Conservation (phyloP, 352 stramenopile species). For the Blastocystis sp. region DNA sequence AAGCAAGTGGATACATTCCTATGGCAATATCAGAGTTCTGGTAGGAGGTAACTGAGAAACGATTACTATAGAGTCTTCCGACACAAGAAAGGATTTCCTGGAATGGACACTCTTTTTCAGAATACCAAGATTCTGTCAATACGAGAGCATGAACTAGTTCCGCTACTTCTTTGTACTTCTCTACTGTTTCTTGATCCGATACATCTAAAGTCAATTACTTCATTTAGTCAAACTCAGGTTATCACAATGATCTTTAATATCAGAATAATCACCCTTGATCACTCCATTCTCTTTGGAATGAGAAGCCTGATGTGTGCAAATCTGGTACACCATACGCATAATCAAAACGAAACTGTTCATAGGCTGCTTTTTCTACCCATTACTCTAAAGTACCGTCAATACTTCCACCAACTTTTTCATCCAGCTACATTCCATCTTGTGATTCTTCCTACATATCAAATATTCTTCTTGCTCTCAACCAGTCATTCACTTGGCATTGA, state of each 20-base stretch:
- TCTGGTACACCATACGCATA: conserved; percentile 47
- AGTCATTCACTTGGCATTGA: conserved; percentile 50
- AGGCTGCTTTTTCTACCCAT: conserved; percentile 17
- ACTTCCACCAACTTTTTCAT: conserved; percentile 61
- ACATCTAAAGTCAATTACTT: background rate
- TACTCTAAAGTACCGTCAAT: background rate
- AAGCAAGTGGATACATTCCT: conserved; percentile 22
- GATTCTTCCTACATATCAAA: conserved; percentile 26
- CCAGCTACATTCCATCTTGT: conserved; percentile 56
- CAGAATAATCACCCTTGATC: conserved; percentile 27
- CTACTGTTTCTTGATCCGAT: background rate
- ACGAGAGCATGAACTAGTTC: conserved; percentile 6
- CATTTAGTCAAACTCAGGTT: background rate
- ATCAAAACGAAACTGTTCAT: conserved; percentile 41
- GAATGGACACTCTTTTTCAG: background rate
- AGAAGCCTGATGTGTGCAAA: conserved; percentile 26
- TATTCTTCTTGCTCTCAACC: background rate
- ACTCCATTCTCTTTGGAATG: background rate
- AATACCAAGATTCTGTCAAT: conserved; percentile 22
- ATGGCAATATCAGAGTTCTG: conserved; percentile 27
- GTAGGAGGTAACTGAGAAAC: conserved; percentile 14
- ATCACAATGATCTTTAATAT: conserved; percentile 53
- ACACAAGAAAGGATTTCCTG: conserved; percentile 16
- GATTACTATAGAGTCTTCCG: conserved; percentile 48
- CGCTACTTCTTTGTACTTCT: conserved; percentile 38